Base-by-base conservation (phyloP, 2,329 filamentous ascomycete genomes). In the Pleoardoris graminearum region DNA sequence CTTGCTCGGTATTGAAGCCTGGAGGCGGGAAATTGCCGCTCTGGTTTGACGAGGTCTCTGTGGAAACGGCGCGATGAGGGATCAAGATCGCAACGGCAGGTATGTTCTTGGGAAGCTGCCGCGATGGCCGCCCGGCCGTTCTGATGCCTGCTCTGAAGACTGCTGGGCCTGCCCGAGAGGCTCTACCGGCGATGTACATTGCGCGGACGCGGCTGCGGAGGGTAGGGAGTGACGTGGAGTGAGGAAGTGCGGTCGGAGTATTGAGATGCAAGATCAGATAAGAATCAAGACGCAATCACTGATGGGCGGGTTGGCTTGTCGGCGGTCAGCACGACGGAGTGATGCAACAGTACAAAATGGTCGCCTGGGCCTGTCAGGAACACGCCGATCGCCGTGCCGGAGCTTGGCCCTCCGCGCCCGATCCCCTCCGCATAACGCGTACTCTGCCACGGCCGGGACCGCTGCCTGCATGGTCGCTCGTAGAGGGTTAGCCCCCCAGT, bases 1-100 rank as follows among this genome's bases (percentile, higher is more conserved):
- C 92, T 77, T 91, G 82, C 68, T 93, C 87, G n/a, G 89, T 80
- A 70, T 94, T 92, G 80, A 96, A 97, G 23, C 92, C 92, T 12
- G 91, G 92, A 51, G 92, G 92, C 38, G 91, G 92, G 43, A 83
- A 86, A 49, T 81, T 79, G 46, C 82, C 77, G 35, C 70, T 70
- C 17, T 74, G 64, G 39, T 67, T 67, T 17, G 79, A 76, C 33
- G 80, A 79, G 11, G 82, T 80, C 58, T 86, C 82, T 41, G 85
- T 87, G 23, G 82, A 77, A 58, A 83, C 78, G 55, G 72, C 70
- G 51, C 81, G 75, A 22, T 76, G 75, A 3, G 82, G 81, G 17
- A 86, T 70, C 49, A 85, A 69, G 47, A 85, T 80, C 36, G 83
- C 82, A 44, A 86, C 75, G 8, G 84, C 82, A 27, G 80, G 79